Percentiles rank a stretch among this genome's conserved stretches.
phyloP scores from a whole-genome alignment of 192 early-diverging fungal genomes.

The Coemansia sp. region DNA sequence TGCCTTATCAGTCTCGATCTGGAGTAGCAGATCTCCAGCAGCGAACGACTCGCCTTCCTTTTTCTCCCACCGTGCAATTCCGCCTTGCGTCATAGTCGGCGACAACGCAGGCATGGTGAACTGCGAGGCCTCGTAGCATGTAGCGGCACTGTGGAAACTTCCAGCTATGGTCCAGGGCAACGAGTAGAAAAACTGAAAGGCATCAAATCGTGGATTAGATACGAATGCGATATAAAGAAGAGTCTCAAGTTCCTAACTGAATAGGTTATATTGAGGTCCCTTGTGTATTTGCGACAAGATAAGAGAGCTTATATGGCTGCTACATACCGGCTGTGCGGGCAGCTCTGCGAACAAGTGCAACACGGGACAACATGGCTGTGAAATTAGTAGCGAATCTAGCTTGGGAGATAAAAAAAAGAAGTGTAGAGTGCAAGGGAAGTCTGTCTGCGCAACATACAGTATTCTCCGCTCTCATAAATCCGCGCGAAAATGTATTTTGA shows the following conservation, averaged over 20 bases:
- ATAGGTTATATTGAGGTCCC: not conserved
- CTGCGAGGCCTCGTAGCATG: conserved; percentile 30
- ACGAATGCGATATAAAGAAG: not conserved
- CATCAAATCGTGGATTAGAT: not conserved
- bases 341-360: conserved; percentile 32
- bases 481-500: no score
- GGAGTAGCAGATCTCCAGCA: conserved; percentile 88
- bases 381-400: not conserved
- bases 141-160: conserved; percentile 63
- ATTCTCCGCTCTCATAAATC: not conserved
- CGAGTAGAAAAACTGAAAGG: not conserved
- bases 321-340: conserved; percentile 36
- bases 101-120: conserved; percentile 97
- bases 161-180: conserved; percentile 50
- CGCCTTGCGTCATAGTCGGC: conserved; percentile 98
- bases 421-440: not conserved
- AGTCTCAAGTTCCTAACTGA: not conserved
- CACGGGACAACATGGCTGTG: conserved; percentile 31
- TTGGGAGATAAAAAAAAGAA: conserved; percentile 1
- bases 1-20: conserved; percentile 99
- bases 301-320: not conserved
- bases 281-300: not conserved
- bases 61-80: conserved; percentile 92
- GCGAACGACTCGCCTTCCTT: conserved; percentile 85
- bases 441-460: not conserved